Evolutionary conservation across 192 early-diverging fungal species (phyloP).

Genomic region (Haplosporangium gracile): DNA sequence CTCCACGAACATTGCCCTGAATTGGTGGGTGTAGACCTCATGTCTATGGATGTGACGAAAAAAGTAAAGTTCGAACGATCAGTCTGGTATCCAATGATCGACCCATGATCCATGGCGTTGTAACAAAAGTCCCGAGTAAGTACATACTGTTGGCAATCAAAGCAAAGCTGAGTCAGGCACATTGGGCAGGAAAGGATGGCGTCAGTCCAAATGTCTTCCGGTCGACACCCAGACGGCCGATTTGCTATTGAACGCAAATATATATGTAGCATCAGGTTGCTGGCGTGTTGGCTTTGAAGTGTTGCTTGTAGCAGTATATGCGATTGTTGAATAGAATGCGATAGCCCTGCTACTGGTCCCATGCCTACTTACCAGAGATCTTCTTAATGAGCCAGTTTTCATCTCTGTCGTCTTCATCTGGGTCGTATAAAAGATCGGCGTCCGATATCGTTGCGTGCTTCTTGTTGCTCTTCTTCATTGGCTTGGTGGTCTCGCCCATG

Average conservation of each 20-base stretch:
- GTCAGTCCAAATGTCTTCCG: slow-evolving; percentile 59
- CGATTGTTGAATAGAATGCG: not conserved
- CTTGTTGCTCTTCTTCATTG: slow-evolving; percentile 30
- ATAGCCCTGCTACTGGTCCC: not conserved
- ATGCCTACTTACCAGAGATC: slow-evolving; percentile 57
- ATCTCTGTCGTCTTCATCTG: slow-evolving; percentile 65
- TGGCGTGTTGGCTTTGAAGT: not conserved
- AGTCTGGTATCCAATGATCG: not conserved
- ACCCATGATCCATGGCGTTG: not conserved
- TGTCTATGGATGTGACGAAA: slow-evolving; percentile 57
- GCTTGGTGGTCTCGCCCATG: slow-evolving; percentile 3
- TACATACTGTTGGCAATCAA: slow-evolving; percentile 70
- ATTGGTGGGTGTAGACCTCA: slow-evolving; percentile 70
- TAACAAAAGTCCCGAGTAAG: not conserved
- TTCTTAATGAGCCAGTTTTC: slow-evolving; percentile 67
- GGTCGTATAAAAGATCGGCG: slow-evolving; percentile 71
- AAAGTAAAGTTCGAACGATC: not conserved
- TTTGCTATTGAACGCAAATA: slow-evolving; percentile 28
- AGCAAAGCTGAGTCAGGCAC: slow-evolving; percentile 71
- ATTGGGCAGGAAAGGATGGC: slow-evolving; percentile 73
- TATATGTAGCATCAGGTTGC: not conserved
- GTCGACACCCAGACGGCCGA: slow-evolving; percentile 20
- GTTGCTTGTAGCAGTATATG: too few species aligned
- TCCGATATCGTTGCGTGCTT: slow-evolving; percentile 42
- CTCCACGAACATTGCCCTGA: slow-evolving; percentile 78